Percentiles rank a stretch among this genome's conserved stretches.
phyloP scores from a whole-genome alignment of 306 rosid species.

The Castanea mollissima region DNA sequence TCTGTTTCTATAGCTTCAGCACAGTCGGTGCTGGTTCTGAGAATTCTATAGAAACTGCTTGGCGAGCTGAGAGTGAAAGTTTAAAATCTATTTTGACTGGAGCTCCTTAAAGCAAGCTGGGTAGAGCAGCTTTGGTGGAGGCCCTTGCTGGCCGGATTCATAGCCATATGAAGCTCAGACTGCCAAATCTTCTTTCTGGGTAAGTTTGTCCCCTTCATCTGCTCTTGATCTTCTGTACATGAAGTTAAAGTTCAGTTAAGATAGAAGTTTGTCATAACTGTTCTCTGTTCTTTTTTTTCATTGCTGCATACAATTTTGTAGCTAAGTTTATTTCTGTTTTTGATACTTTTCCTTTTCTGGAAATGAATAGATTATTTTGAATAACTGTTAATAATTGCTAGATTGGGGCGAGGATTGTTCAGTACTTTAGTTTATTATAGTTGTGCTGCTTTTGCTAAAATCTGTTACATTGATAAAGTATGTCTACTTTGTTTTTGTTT shows the following conservation, averaged over 20 bases:
- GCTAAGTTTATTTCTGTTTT: too few species aligned
- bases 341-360: too few species aligned
- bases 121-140: conserved; percentile 90
- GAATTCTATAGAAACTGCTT: conserved; percentile 91
- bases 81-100: conserved; percentile 87
- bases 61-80: conserved; percentile 98
- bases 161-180: conserved; percentile 7
- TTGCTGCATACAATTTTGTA: too few species aligned
- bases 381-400: too few species aligned
- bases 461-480: too few species aligned
- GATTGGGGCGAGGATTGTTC: too few species aligned
- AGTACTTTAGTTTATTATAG: too few species aligned
- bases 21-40: conserved; percentile 92
- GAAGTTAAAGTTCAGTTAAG: not conserved
- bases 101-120: conserved; percentile 93
- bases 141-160: conserved; percentile 86
- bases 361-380: too few species aligned
- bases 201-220: conserved; percentile 31
- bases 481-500: too few species aligned
- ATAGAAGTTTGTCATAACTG: too few species aligned
- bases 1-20: conserved; percentile 93
- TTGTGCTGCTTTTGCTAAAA: too few species aligned
- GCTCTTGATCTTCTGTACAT: not conserved
- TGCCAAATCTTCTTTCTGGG: conserved; percentile 95
- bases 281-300: too few species aligned